Evolutionary conservation across 768 basidiomycete genomes (phyloP), one percentile per base, ranked within the genome.

Genomic region (Baorangia bicolor): DNA sequence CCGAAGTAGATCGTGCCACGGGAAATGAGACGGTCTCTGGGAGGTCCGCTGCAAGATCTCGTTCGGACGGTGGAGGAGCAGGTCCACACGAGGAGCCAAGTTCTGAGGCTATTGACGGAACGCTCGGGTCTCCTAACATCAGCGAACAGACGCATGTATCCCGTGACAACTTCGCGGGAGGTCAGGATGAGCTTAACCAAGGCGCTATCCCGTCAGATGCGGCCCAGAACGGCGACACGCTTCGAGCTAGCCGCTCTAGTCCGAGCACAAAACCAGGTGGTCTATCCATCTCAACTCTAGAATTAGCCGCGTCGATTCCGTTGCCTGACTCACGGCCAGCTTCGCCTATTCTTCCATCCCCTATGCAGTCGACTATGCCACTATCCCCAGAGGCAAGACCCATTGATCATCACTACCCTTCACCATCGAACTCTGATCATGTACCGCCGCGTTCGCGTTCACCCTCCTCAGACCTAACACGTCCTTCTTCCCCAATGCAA

Each of bases 241-340:
- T 35, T 30, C 57, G 21, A 34, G 23, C 20, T 13, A 23, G 50
- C 9, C 11, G 20, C 28, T n/a, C 47, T 39, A 39, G 23, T 21
- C 9, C 23, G 20, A 37, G 45, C 33, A 34, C 51, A 33, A n/a
- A 27, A 12, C 14, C 21, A 20, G 34, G 25, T 30, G 14, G 6
- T 30, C 12, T 30, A 5, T 34, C 23, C 6, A 11, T 4, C 8
- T 21, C 57, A n/a, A 45, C 18, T 9, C 41, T 57, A n/a, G 66
- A 60, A 35, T 31, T 59, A 4, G 61, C 64, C 16, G 45, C 51
- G 5, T 58, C 64, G n/a, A 57, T 45, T 42, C 48, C 66, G 37
- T 45, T 68, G 8, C 61, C 66, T 25, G 56, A 59, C 41, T 67
- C 66, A 27, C 64, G 54, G 5, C 46, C 64, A 20, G 49, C 27